These are phyloP conservation scores for Ostreobium quekettii DNA, from an alignment of 139 green algal genomes.

Conservation along the genomic window DNA sequence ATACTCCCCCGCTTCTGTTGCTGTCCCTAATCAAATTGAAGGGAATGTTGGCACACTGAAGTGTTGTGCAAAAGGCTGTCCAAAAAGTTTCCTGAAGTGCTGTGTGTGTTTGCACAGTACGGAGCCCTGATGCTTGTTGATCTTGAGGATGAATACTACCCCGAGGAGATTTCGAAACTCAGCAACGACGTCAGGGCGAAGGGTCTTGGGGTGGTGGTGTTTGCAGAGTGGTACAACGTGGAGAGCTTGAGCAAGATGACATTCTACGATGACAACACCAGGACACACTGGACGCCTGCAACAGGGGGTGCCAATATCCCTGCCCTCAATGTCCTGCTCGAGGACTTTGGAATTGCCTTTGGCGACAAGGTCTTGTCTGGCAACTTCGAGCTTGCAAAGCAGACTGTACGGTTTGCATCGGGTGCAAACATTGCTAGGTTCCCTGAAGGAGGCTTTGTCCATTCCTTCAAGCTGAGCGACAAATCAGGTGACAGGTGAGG, in stretches of 20 bases:
- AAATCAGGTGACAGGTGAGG: too few relatives aligned
- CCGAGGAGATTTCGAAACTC: constrained; percentile 77
- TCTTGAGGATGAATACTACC: constrained; percentile 86
- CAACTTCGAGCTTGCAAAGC: constrained; percentile 20
- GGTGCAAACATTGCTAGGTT: constrained; percentile 23
- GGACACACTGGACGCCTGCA: constrained; percentile 74
- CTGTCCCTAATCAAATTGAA: too few relatives aligned
- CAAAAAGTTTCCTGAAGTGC: too few relatives aligned
- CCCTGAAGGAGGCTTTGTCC: constrained; percentile 25
- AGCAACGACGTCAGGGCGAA: constrained; percentile 49
- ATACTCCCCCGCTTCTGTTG: too few relatives aligned
- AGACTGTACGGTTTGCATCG: constrained; percentile 6
- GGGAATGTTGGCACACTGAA: too few relatives aligned
- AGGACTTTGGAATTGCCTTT: constrained; percentile 66
- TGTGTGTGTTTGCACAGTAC: too few relatives aligned
- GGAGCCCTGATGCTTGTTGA: constrained; percentile 81
- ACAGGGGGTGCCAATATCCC: constrained; percentile 92
- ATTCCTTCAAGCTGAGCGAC: neutral
- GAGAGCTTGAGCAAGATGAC: constrained; percentile 68
- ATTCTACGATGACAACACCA: constrained; percentile 99
- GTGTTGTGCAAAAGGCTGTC: too few relatives aligned
- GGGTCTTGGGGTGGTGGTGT: constrained; percentile 77
- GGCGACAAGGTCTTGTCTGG: constrained; percentile 59
- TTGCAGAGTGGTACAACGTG: constrained; percentile 95
- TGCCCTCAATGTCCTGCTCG: constrained; percentile 91